Evolutionary conservation across 2,329 filamentous ascomycete genomes (phyloP).

Genomic region (Allantophomopsis lycopodina): DNA sequence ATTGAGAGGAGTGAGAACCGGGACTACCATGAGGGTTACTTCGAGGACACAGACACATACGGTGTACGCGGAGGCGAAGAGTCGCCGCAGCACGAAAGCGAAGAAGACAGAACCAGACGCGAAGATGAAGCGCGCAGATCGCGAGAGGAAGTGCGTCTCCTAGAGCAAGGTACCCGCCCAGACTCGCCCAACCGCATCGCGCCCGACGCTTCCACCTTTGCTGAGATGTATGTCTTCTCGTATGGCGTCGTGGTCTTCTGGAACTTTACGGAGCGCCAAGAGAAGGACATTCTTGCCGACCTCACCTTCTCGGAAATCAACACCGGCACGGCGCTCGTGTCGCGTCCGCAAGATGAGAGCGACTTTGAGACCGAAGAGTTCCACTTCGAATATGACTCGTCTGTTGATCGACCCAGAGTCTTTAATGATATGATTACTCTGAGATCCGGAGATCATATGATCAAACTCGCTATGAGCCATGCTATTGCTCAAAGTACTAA

Average conservation of each 20-base stretch:
- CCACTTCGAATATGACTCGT: conserved; percentile 89
- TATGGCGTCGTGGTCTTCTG: conserved; percentile 98
- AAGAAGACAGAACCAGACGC: conserved; percentile 17
- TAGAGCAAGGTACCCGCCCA: conserved; percentile 25
- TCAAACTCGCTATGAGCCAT: conserved; percentile 94
- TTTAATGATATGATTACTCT: conserved; percentile 99
- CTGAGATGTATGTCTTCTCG: conserved; percentile 93
- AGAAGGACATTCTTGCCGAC: conserved; percentile 92
- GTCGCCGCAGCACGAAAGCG: conserved; percentile 26
- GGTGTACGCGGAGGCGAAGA: conserved; percentile 27
- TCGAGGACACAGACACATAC: conserved; percentile 55
- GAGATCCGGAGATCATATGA: conserved; percentile 93
- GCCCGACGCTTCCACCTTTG: conserved; percentile 64
- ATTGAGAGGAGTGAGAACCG: conserved; percentile 87
- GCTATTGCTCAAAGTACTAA: conserved; percentile 97
- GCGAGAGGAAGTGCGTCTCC: conserved; percentile 18
- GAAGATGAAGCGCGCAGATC: conserved; percentile 18
- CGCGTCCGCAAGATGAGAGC: conserved; percentile 67
- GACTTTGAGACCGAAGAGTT: conserved; percentile 98
- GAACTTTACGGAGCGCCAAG: conserved; percentile 94
- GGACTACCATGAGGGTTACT: conserved; percentile 85
- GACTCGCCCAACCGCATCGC: conserved; percentile 44
- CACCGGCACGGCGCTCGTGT: conserved; percentile 53
- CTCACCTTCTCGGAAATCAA: conserved; percentile 73
- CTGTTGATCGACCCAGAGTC: conserved; percentile 76